Evolutionary conservation across 164 flowering plant genomes (phyloP).

Genomic region (Santalum album): DNA sequence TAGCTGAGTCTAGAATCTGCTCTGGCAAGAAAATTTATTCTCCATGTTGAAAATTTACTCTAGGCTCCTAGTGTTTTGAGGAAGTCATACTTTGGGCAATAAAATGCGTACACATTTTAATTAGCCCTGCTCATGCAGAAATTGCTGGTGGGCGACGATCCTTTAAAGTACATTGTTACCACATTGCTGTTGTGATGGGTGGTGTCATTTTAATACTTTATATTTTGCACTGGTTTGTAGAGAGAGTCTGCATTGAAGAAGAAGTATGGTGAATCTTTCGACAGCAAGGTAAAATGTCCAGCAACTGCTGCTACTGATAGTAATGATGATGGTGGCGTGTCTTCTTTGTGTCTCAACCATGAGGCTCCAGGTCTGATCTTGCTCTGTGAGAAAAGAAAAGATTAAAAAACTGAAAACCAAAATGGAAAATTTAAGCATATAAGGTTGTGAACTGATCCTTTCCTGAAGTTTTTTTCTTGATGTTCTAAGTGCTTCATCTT

Average conservation of each 20-base stretch:
- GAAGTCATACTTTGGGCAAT: too few species aligned
- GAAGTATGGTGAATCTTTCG: slow-evolving; percentile 41
- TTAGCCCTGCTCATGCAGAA: too few species aligned
- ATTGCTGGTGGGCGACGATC: too few species aligned
- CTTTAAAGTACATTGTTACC: too few species aligned
- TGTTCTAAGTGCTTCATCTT: slow-evolving; percentile 28
- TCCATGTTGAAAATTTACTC: too few species aligned
- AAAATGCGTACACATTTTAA: too few species aligned
- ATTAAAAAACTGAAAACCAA: background rate
- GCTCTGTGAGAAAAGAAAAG: slow-evolving; percentile 1
- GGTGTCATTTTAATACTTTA: background rate
- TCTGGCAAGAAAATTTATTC: too few species aligned
- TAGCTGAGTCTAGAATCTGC: too few species aligned
- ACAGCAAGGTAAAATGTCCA: slow-evolving; percentile 11
- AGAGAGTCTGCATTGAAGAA: slow-evolving; percentile 69
- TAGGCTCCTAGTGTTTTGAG: too few species aligned
- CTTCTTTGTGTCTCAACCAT: slow-evolving; percentile 12
- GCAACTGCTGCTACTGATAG: slow-evolving; percentile 11
- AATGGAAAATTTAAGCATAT: background rate
- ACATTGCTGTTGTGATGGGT: background rate
- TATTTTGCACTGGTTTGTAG: slow-evolving; percentile 24
- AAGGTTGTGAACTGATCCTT: slow-evolving; percentile 14
- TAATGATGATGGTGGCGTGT: slow-evolving; percentile 12
- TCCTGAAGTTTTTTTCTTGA: slow-evolving; percentile 22
- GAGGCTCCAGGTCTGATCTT: slow-evolving; percentile 47